Evolutionary conservation across 257 asterid genomes (phyloP), one percentile per base, ranked within the genome.

Genomic region (Scutellaria minor): DNA sequence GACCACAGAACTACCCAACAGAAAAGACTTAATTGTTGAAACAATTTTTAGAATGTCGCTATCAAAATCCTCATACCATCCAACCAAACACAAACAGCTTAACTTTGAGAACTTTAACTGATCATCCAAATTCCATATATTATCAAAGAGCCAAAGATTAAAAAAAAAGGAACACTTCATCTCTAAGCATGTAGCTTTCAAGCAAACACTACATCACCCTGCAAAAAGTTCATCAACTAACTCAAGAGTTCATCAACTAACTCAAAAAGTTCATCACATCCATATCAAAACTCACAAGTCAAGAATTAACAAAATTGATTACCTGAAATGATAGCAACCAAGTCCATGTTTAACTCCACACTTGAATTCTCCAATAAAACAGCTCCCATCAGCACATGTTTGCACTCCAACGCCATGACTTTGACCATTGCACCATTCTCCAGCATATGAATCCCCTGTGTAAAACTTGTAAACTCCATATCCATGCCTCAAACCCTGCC

Each of bases 251-350:
- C 41, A 55, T 7, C 51, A 60, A n/a, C 51, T 44, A 54, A 45
- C 53, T 59, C 51, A 18, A 45, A 18, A 18, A 18, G 18, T 18
- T 18, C 41, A 55, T 7, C 51, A 60, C 46, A 31, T 41, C 14
- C 69, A 13, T 4, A 62, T 61, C 35, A n/a, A 40, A 44, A 58
- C 59, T 27, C n/a, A 37, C 0, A 46, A 46, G 59, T 11, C 9
- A 70, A 53, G 55, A 7, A 76, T 4, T 5, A 51, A 39, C 46
- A 2, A 4, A 61, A 41, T 0, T 35, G 0, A 14, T 70, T 64
- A 93, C 98, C 98, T 88, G 85, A 90, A 93, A 88, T 90, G 93
- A 83, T 93, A 93, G 75, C 89, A 89, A 9, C 98, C 98, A 66
- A 86, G 82, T 60, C 97, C 97, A 66, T 93, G 98, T 47, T 90